Evolutionary conservation across 2,329 filamentous ascomycete genomes (phyloP), one percentile per base, ranked within the genome.

Genomic region (Mycosphaerella arachidis): DNA sequence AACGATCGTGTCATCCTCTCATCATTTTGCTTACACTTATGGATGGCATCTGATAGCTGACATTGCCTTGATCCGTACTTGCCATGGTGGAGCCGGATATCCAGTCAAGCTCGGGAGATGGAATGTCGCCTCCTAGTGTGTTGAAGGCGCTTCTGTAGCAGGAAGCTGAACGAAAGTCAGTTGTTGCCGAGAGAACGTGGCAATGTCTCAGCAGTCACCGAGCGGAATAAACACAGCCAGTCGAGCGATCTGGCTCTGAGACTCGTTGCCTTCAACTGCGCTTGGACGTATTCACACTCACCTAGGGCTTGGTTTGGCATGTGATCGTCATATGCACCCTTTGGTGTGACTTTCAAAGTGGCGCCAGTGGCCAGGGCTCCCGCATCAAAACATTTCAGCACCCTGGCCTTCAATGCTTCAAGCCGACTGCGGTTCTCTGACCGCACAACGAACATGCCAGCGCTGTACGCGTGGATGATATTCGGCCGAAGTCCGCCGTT

Each of bases 41-140:
- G 56, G 80, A 82, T 43, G 84, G 84, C 75, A 85, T 78, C 1
- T 76, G 80, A 66, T 86, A 81, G 63, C 80, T 84, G 56, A 86
- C 71, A 62, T 86, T 78, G 0, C 84, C 84, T 71, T 85, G 82
- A 67, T 86, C 84, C 0, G 82, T 85, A 63, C 81, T 84, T 4
- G 83, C 83, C 46, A 75, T 78, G n/a, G 78, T 80, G 27, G 72
- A 68, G 0, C 78, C 78, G 4, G 70, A 66, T 9, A 76, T 69
- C 55, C 76, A 71, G 58, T 81, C 79, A 6, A 77, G 53, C 2
- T 79, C 76, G 10, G 74, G 73, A 1, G 62, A 61, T 0, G 74
- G 70, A 1, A 78, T 75, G 3, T 66, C 61, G 1, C 76, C 72
- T 10, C 70, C 72, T 53, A 75, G 61, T 53, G 60, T 24, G 61